Base-by-base conservation (phyloP, 2,329 filamentous ascomycete genomes). In the Talaromyces pinophilus region DNA sequence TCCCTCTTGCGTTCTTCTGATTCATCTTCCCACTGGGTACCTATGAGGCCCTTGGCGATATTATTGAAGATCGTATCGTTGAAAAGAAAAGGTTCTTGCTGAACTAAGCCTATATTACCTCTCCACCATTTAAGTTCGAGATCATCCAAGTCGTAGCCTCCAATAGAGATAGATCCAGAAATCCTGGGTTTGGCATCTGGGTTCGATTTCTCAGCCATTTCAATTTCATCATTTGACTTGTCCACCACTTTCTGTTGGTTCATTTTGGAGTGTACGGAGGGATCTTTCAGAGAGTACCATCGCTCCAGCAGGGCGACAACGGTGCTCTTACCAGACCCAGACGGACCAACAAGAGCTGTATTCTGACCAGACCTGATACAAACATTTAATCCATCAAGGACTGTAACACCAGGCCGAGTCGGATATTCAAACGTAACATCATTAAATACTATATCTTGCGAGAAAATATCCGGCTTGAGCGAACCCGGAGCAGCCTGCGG, bases 31-130 rank as follows among this genome's bases (percentile, higher is more conserved):
- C 75, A 0, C 82, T 83, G 0, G 54, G 70, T 2, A 74, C 75
- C 2, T 72, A 67, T 48, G 83, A 25, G 90, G 80, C 92, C 93
- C 48, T 97, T 85, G 0, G 89, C 86, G 44, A 98, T 87, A 70
- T 98, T 99, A 28, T 84, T 85, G 66, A 87, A 86, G 25, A 97
- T 84, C 0, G 89, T 91, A 68, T 94, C 92, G 68, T 92, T 88
- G 80, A 98, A 97, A 0, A 98, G 80, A 2, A 89, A 82, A 67
- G 89, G 93, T 13, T 89, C 85, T 75, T 98, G 95, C 71, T 97
- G 93, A 0, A 97, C 86, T 1, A 97, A 78, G 0, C 89, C 92
- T 46, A 97, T 79, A 48, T 95, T 92, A 22, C 86, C 84, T 25
- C 92, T 87, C 3, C 97, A 80, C 92, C 92, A 97, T 19, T 81